These are phyloP conservation scores for Eucalyptus polybractea DNA, from an alignment of 345 rosid species.

Conservation along the genomic window DNA sequence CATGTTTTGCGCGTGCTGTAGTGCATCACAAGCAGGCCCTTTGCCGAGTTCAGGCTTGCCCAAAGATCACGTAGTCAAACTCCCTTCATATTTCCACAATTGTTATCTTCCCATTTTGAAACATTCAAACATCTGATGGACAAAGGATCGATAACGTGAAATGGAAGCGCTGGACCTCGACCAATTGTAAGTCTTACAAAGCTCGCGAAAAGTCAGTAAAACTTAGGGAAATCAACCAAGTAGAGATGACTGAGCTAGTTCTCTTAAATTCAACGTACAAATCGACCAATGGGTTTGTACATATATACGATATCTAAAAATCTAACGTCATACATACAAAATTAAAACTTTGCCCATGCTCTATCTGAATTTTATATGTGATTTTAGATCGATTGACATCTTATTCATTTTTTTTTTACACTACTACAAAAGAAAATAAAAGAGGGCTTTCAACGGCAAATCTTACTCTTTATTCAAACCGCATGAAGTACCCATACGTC, in stretches of 20 bases:
- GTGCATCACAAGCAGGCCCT: background rate
- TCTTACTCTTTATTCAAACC: too few relatives aligned
- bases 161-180: background rate
- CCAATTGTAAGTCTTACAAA: background rate
- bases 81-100: background rate
- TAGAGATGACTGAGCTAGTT: background rate
- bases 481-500: background rate
- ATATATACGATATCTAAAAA: rapidly evolving
- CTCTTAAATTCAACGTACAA: background rate
- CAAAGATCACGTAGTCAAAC: background rate
- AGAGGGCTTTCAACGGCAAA: rapidly evolving
- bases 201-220: background rate
- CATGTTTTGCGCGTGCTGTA: background rate
- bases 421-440: background rate
- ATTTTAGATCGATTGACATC: background rate
- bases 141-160: background rate
- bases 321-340: background rate
- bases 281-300: background rate
- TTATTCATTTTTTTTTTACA: too few relatives aligned
- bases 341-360: background rate
- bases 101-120: background rate
- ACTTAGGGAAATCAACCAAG: background rate
- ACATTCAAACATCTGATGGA: background rate
- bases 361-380: background rate
- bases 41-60: background rate